Evolutionary conservation across 78 protist genomes (phyloP), one percentile per base, ranked within the genome.

Genomic region (Cavenderia fasciculata): DNA sequence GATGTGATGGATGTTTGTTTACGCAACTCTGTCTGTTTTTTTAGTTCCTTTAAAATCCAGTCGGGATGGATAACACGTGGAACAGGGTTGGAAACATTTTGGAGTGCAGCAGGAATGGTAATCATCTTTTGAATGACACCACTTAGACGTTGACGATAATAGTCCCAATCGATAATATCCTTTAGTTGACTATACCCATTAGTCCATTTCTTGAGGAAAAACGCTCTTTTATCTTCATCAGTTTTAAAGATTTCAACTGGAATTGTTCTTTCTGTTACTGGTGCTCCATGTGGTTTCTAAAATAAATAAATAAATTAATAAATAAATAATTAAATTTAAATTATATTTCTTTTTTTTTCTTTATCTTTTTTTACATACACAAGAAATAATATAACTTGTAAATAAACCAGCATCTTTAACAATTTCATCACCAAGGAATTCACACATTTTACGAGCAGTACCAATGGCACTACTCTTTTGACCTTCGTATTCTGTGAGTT

Each of bases 31-130:
- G 5, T 31, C 36, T 46, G 56, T 36, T 91, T 89, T 12, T 59
- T 34, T 25, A 95, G 2, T 21, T 51, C 86, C 75, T 90, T 93
- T 31, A 27, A 29, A 36, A 98, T 92, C 99, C 99, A 99, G 43
- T 97, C 98, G 0, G 99, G 99, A 71, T 97, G 99, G 23, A 4
- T 61, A 8, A 99, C 98, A 12, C 99, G 86, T 19, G 98, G 99
- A 14, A 97, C 97, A 7, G 99, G 99, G 63, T 98, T 98, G 18
- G 25, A 2, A n/a, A 99, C 49, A 21, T 71, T 21, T 73, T 99
- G 99, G 43, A 95, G 49, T 8, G 97, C 98, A 2, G 99, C 99
- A 0, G 99, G 99, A 63, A 99, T 97, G 1, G 99, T 97, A 54
- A 99, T 76, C 57, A 99, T 98, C 89, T 99, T 99, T 86, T 96